Evolutionary conservation across 257 asterid species (phyloP).

Genomic region (Linderniella brevidens): DNA sequence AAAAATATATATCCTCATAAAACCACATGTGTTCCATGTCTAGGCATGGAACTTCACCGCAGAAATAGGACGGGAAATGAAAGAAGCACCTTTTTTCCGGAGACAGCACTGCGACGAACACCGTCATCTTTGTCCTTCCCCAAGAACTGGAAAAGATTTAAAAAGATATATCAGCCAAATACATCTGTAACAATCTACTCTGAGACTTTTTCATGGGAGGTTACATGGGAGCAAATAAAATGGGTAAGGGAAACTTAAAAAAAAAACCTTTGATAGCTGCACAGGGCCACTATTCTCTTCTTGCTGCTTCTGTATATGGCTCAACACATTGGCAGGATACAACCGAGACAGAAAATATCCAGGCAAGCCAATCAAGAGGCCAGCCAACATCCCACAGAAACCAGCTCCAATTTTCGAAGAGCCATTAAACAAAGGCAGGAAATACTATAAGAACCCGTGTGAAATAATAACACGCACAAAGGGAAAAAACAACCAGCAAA

Average conservation of each 20-base stretch:
- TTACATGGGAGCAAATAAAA: background rate
- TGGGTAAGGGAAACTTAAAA: background rate
- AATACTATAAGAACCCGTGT: constrained; percentile 40
- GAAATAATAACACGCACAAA: background rate
- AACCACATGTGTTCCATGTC: no score
- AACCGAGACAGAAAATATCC: constrained; percentile 43
- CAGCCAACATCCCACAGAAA: constrained; percentile 59
- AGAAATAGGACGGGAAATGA: background rate
- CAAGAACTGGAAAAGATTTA: constrained; percentile 40
- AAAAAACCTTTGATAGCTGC: constrained; percentile 77
- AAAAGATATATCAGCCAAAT: constrained; percentile 9
- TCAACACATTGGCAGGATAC: constrained; percentile 69
- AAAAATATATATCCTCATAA: no score
- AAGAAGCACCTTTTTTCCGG: constrained; percentile 72
- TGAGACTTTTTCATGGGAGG: constrained; percentile 1
- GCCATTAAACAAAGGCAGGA: constrained; percentile 72
- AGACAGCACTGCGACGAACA: constrained; percentile 92
- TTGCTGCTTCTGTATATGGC: constrained; percentile 73
- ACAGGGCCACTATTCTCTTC: constrained; percentile 79
- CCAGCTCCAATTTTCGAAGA: constrained; percentile 98
- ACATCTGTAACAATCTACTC: background rate
- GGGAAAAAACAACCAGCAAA: background rate
- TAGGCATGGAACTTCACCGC: no score
- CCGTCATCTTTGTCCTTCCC: constrained; percentile 70
- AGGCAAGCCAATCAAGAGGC: constrained; percentile 42